Evolutionary conservation across 2,329 filamentous ascomycete species (phyloP), one percentile per base, ranked within the genome.

Genomic region (Trichocomaceae sp.): DNA sequence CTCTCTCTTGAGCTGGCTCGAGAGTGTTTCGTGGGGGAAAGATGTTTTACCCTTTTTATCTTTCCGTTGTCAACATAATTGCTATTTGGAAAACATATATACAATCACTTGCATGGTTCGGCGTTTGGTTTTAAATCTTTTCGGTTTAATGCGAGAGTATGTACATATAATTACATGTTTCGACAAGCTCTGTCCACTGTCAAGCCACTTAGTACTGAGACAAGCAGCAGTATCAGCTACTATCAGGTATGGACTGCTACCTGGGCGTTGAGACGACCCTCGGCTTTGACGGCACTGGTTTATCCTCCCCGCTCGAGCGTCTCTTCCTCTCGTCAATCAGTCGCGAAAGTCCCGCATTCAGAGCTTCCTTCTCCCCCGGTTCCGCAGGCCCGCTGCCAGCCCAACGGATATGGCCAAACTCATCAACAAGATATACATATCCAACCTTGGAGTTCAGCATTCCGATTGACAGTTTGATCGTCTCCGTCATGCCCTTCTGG

Each of bases 381-480:
- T 74, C 68, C 13, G 74, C 72, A 50, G 72, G 66, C 39, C 71
- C 75, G 59, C 90, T 95, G 3, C 88, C 93, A 0, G 92, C 93
- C 93, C 93, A 99, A 55, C 93, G 82, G 62, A 99, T 95, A 72
- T 84, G 87, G 70, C 90, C 96, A 60, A 91, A 79, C 59, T 84
- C 79, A 69, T 99, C 93, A 56, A 99, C 78, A 47, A 99, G 78
- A 72, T 96, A 99, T 4, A 91, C 86, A 73, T 96, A 97, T 37
- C 91, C 92, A 33, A 96, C 92, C 72, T 91, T 95, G 61, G 83
- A 84, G 72, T 99, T 99, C 67, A 95, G 75, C 67, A 95, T 70
- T 5, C 82, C 83, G 63, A 85, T 79, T 4, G 79, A 76, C 64
- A 84, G 80, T 60, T 79, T 77, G 41, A 84, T 73, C 17, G 75